A percentile compares a stretch with the other conserved stretches of the same genome.
Conservation (phyloP, 441 rosid genomes). For the Theobroma grandiflorum region DNA sequence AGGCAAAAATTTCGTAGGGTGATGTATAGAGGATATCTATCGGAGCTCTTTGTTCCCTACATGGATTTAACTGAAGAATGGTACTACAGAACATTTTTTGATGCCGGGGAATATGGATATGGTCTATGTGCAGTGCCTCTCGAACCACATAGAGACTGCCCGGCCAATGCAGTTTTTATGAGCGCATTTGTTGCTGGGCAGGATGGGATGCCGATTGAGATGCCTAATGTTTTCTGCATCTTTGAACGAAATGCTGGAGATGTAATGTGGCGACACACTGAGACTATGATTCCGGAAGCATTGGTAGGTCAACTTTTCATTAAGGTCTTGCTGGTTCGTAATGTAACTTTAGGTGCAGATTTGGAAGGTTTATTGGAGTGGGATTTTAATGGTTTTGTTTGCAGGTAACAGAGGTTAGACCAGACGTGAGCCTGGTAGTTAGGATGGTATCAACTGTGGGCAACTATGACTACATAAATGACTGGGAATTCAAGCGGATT, state of each 20-base stretch:
- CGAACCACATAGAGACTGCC: slow-evolving; percentile 59
- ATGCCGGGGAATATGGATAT: slow-evolving; percentile 63
- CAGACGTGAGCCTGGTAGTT: slow-evolving; percentile 62
- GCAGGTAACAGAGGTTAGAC: slow-evolving; percentile 66
- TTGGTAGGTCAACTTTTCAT: slow-evolving; percentile 31
- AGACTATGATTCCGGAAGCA: slow-evolving; percentile 46
- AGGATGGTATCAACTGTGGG: slow-evolving; percentile 61
- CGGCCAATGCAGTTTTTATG: slow-evolving; percentile 62
- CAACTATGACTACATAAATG: slow-evolving; percentile 68
- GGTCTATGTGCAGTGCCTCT: slow-evolving; percentile 57
- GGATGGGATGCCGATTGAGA: slow-evolving; percentile 47
- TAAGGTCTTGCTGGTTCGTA: background rate
- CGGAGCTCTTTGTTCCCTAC: slow-evolving; percentile 73
- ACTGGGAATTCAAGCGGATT: slow-evolving; percentile 79
- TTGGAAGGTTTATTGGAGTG: background rate
- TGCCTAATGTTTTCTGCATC: slow-evolving; percentile 57
- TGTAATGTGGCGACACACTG: slow-evolving; percentile 79
- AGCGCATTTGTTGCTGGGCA: slow-evolving; percentile 49
- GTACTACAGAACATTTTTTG: slow-evolving; percentile 56
- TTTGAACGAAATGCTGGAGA: slow-evolving; percentile 73
- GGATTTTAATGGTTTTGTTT: slow-evolving; percentile 11
- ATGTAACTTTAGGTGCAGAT: background rate
- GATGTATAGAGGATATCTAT: slow-evolving; percentile 58
- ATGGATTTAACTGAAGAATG: slow-evolving; percentile 66
- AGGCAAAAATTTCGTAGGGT: slow-evolving; percentile 47